A percentile compares a stretch with the other conserved stretches of the same genome.
phyloP scores from a whole-genome alignment of 495 filamentous ascomycete species.

The Aspergillus panamensis region DNA sequence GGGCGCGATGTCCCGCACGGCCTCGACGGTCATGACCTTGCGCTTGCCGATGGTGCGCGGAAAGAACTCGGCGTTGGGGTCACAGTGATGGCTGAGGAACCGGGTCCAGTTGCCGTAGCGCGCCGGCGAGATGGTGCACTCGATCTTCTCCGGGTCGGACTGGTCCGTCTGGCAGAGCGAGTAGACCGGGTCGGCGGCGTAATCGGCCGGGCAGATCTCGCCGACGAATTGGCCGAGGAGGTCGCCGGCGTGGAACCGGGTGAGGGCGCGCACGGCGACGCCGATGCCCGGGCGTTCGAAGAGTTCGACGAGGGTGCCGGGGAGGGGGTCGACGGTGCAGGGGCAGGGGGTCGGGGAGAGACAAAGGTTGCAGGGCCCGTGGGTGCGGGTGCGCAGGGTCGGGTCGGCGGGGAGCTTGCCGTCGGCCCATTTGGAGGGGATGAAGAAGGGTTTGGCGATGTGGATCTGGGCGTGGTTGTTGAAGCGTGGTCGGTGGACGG shows the following conservation, averaged over 20 bases:
- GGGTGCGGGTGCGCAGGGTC: slow-evolving; percentile 14
- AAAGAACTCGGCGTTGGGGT: slow-evolving; percentile 40
- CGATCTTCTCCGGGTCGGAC: background rate
- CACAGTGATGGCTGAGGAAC: slow-evolving; percentile 73
- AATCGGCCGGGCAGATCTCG: slow-evolving; percentile 19
- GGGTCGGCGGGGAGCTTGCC: slow-evolving; percentile 8
- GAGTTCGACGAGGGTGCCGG: slow-evolving; percentile 33
- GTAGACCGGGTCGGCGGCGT: slow-evolving; percentile 9
- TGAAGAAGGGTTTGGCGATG: slow-evolving; percentile 19
- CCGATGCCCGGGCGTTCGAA: slow-evolving; percentile 29
- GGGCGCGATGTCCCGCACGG: slow-evolving; percentile 24
- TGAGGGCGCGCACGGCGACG: slow-evolving; percentile 34
- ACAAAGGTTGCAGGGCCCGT: slow-evolving; percentile 23
- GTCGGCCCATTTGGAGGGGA: slow-evolving; percentile 11
- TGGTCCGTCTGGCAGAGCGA: slow-evolving; percentile 6
- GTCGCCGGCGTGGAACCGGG: slow-evolving; percentile 22
- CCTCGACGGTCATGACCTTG: slow-evolving; percentile 22
- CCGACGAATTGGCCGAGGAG: slow-evolving; percentile 35
- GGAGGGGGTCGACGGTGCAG: slow-evolving; percentile 16
- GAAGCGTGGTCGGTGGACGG: slow-evolving; percentile 17
- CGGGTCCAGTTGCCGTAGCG: slow-evolving; percentile 52
- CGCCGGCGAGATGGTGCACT: slow-evolving; percentile 5
- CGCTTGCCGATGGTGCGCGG: slow-evolving; percentile 24
- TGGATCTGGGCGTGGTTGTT: slow-evolving; percentile 17
- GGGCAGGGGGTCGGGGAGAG: slow-evolving; percentile 10